Evolutionary conservation across 2,329 filamentous ascomycete genomes (phyloP).

Genomic region (Beauveria australis): DNA sequence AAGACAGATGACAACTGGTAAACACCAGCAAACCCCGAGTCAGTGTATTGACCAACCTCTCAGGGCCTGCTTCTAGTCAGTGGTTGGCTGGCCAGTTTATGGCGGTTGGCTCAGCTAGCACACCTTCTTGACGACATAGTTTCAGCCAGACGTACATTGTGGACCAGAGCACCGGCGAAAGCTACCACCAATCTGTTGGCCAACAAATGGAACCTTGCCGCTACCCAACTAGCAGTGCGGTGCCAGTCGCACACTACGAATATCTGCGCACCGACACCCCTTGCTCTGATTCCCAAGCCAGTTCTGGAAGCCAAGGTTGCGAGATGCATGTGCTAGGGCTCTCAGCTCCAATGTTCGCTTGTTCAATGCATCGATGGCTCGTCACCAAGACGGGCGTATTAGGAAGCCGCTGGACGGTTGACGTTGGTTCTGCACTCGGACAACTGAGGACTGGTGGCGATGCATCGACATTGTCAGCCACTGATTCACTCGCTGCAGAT

Average conservation of each 20-base stretch:
- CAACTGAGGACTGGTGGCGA: neutral
- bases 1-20: too few species aligned
- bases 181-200: neutral
- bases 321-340: neutral
- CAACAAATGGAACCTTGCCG: slow-evolving; percentile 8
- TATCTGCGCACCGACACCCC: neutral
- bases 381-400: too few species aligned
- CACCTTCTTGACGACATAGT: neutral
- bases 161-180: neutral
- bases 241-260: neutral
- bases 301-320: neutral
- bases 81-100: neutral
- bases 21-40: neutral
- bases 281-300: neutral
- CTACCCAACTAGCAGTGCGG: neutral
- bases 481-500: neutral
- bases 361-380: neutral
- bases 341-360: neutral
- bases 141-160: slow-evolving; percentile 4
- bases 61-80: neutral
- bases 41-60: neutral
- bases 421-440: neutral
- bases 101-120: neutral
- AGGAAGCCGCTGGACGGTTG: neutral
- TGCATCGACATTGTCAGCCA: neutral